Conservation (phyloP, 139 green algal genomes). For the Coccomyxa sp. region DNA sequence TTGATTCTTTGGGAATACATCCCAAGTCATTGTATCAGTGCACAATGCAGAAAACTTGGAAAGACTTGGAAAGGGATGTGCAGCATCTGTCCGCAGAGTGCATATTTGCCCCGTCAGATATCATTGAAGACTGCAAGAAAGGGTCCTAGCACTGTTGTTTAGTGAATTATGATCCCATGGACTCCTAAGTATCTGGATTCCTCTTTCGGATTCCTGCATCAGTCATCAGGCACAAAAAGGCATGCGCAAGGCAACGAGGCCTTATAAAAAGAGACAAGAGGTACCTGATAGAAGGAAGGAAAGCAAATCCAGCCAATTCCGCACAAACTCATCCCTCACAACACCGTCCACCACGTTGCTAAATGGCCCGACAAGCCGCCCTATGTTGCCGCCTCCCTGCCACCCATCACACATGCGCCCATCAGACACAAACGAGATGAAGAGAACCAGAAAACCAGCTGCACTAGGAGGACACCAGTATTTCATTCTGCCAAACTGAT, state of each 20-base stretch:
- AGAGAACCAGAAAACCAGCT: not conserved
- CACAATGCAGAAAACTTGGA: conserved; percentile 65
- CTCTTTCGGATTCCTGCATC: too few relatives aligned
- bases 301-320: conserved; percentile 93
- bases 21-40: not conserved
- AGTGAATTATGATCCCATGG: too few relatives aligned
- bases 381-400: conserved; percentile 15
- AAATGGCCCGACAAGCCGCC: conserved; percentile 79
- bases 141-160: too few relatives aligned
- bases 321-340: conserved; percentile 80
- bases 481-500: too few relatives aligned
- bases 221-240: not conserved
- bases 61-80: too few relatives aligned
- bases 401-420: not conserved
- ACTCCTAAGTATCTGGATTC: too few relatives aligned
- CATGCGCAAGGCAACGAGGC: not conserved
- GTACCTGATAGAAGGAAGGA: conserved; percentile 87
- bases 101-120: too few relatives aligned
- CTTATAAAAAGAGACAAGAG: not conserved
- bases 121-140: too few relatives aligned
- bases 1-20: not conserved
- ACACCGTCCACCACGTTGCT: conserved; percentile 54
- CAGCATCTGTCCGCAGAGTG: too few relatives aligned
- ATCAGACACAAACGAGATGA: not conserved
- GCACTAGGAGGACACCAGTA: too few relatives aligned